Evolutionary conservation across 2,329 filamentous ascomycete species (phyloP), one percentile per base, ranked within the genome.

Genomic region (Clathrospora elynae): DNA sequence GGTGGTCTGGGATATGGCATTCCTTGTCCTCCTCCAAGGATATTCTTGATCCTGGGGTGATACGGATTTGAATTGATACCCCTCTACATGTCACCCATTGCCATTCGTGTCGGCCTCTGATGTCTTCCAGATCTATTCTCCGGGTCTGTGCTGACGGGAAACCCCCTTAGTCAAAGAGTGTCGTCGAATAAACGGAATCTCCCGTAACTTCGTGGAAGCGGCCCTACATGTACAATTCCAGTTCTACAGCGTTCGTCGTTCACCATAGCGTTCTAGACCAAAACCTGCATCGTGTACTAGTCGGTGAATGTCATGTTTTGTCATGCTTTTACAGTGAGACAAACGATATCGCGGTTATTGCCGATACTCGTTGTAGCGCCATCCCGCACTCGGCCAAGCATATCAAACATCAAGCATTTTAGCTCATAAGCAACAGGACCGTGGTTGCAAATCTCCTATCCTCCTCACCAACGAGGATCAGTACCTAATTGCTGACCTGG

Each of bases 81-180:
- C 26, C 24, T 20, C 11, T 19, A 11, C 12, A n/a, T 12, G 23
- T 20, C 34, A 26, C 34, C 9, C 34, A 36, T 34, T 18, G 24
- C 34, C 14, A 50, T 38, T 46, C 41, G 35, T 32, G 35, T 48
- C 48, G 39, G 7, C 25, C 35, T 43, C 42, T 20, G 35, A 39
- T 17, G 31, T 32, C 17, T 34, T 13, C 38, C 29, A 25, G 34
- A 28, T 45, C 29, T 31, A 45, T 31, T 34, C 10, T 17, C 24
- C 30, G 34, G 34, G 34, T 28, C 41, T 28, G 34, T 28, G 34
- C 35, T 19, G 9, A 23, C 31, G 28, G 20, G 13, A 29, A 13
- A 36, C 25, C 34, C 31, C 41, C 22, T 25, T 36, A 20, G 25
- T 35, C 20, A 23, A n/a, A n/a, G n/a, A n/a, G n/a, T n/a, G n/a